Conservation (phyloP, 1,139 yeast species). For the Candida tunisiensis region DNA sequence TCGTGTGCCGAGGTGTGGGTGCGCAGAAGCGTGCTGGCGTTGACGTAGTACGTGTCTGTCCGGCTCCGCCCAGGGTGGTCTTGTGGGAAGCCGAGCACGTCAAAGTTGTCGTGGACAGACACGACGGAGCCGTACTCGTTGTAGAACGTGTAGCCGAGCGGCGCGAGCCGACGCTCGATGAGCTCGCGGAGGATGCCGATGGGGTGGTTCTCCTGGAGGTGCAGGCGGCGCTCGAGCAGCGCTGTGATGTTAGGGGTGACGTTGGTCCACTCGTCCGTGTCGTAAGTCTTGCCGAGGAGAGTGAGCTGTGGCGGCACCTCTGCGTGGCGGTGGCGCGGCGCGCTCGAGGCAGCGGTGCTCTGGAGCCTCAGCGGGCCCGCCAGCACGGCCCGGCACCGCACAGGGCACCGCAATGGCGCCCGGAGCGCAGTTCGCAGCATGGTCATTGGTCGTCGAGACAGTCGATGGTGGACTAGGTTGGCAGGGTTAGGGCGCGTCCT, state of each 20-base stretch:
- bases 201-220: constrained; percentile 65
- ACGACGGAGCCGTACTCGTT: constrained; percentile 77
- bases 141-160: constrained; percentile 63
- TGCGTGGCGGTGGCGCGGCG: no score
- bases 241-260: constrained; percentile 59
- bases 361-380: no score
- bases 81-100: constrained; percentile 72
- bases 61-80: constrained; percentile 92
- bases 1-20: constrained; percentile 99
- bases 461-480: no score
- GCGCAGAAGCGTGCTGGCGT: constrained; percentile 50
- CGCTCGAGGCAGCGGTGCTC: no score
- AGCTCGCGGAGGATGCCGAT: constrained; percentile 69
- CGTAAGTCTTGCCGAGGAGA: constrained; percentile 35
- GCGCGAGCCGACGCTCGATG: constrained; percentile 49
- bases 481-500: no score
- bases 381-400: no score
- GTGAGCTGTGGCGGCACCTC: no score
- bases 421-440: no score
- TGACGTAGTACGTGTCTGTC: constrained; percentile 85
- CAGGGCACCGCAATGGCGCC: no score
- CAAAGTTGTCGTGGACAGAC: constrained; percentile 70
- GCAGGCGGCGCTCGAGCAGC: constrained; percentile 57
- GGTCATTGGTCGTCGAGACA: no score
- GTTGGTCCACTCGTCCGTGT: constrained; percentile 71